Conservation (phyloP, 1,139 yeast species). For the Torulaspora globosa region DNA sequence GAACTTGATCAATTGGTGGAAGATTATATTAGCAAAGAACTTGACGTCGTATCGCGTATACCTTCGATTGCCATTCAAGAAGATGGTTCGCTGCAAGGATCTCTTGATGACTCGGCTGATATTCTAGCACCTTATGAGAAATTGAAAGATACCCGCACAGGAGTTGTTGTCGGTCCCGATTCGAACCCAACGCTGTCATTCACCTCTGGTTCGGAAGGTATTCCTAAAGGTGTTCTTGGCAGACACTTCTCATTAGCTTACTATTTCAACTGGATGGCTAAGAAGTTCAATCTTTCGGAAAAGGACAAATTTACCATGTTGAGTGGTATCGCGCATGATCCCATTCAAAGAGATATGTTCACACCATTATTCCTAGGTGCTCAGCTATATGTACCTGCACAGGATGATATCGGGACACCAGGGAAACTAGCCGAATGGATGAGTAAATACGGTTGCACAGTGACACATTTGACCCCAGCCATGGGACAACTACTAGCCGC, state of each 20-base stretch:
- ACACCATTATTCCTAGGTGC: conserved; percentile 97
- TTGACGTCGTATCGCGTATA: conserved; percentile 66
- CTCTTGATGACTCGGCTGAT: conserved; percentile 43
- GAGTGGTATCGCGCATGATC: conserved; percentile 98
- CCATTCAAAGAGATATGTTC: conserved; percentile 97
- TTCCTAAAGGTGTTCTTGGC: conserved; percentile 97
- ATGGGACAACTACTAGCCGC: conserved; percentile 98
- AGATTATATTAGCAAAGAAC: conserved; percentile 66
- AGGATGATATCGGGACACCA: conserved; percentile 97
- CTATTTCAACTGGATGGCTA: conserved; percentile 98
- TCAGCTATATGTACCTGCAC: conserved; percentile 83
- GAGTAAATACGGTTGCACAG: conserved; percentile 85
- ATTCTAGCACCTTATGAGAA: conserved; percentile 47
- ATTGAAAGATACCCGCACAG: conserved; percentile 58
- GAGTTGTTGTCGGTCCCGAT: conserved; percentile 96
- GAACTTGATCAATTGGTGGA: conserved; percentile 68
- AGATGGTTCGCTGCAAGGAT: conserved; percentile 73
- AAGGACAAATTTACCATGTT: conserved; percentile 93
- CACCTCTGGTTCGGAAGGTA: conserved; percentile 98
- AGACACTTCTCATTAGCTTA: conserved; percentile 95
- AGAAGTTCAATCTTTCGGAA: conserved; percentile 69
- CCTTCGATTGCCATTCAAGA: conserved; percentile 74
- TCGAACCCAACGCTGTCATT: conserved; percentile 93
- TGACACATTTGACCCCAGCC: conserved; percentile 97
- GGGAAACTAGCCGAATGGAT: conserved; percentile 97